Base-by-base conservation (phyloP, 139 green algal genomes). In the Axilococcus clingmanii region DNA sequence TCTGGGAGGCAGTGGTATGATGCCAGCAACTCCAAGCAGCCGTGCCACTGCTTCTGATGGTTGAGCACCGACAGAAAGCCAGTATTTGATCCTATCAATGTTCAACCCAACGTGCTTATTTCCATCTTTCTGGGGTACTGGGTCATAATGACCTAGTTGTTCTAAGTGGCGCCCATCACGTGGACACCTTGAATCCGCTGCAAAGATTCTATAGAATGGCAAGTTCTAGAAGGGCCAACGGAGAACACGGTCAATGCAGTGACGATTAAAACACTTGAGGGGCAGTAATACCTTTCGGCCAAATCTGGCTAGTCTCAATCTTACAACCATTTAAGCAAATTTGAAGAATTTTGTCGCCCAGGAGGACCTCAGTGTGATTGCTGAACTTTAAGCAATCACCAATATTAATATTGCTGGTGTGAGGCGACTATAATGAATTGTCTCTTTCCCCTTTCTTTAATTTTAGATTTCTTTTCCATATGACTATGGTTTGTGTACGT, bases 51-150 rank as follows among this genome's bases (percentile, higher is more conserved):
- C 83, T 20, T 78, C 38, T 4, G 75, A 82, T 1, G 85, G 85
- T 68, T 87, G 75, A 0, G 85, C 84, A 1, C 84, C 84, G 3
- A 87, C 78, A 12, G 78, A 78, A 40, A 94, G 66, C 85, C 85
- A 94, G 52, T 89, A 93, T 66, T 83, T 83, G 37, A 94, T 76
- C 1, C 83, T 57, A 7, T 87, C 75, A 4, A 88, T 73, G 49
- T 91, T 80, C 14, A 94, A 63, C 14, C 69, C 71, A 8, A 92
- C 16, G 64, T 88, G 78, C 68, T 91, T 91, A 69, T 94, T 87
- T 15, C 81, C 81, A 53, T 94, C 85, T 15, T 75, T 76, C 24
- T 72, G 78, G 64, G 85, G 84, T 5, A 84, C 53, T 4, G 85
- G 85, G 59, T 94, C 66, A 59, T 88, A 94, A 67, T 84, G 74